A percentile compares a stretch with the other conserved stretches of the same genome.
Conservation (phyloP, 148 eudicot species). For the Suaeda aralocaspica region DNA sequence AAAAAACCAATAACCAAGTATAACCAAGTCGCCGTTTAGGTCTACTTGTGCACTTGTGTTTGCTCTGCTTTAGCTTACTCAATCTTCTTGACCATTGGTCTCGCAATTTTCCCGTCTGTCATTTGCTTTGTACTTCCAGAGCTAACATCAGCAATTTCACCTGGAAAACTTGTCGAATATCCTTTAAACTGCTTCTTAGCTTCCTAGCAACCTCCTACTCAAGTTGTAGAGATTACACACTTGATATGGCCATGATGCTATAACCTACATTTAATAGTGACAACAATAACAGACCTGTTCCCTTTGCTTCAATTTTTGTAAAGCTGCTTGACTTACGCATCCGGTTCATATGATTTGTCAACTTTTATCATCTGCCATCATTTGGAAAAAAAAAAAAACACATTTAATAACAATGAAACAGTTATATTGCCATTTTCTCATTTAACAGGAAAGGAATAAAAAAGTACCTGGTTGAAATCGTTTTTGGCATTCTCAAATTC, state of each 20-base stretch:
- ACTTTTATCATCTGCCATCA: constrained; percentile 63
- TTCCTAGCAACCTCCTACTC: constrained; percentile 67
- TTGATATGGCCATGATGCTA: background rate
- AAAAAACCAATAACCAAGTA: constrained; percentile 24
- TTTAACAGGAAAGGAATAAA: background rate
- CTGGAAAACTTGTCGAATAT: constrained; percentile 84
- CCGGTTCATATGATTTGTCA: constrained; percentile 84
- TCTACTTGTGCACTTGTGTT: constrained; percentile 24
- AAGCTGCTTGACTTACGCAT: constrained; percentile 86
- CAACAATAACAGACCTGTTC: constrained; percentile 59
- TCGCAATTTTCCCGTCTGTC: constrained; percentile 14
- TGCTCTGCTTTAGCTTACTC: constrained; percentile 25
- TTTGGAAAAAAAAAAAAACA: constrained; percentile 14
- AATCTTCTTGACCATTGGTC: constrained; percentile 27
- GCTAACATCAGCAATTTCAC: constrained; percentile 72
- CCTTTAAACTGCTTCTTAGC: constrained; percentile 91
- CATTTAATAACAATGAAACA: constrained; percentile 12
- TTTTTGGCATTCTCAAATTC: constrained; percentile 87
- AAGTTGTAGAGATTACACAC: background rate
- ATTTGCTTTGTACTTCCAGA: constrained; percentile 25
- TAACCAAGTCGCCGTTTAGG: constrained; percentile 31
- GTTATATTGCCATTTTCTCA: background rate
- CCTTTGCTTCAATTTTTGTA: constrained; percentile 73
- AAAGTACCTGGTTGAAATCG: constrained; percentile 77
- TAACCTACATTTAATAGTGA: background rate